phyloP scores from a whole-genome alignment of 2,329 filamentous ascomycete genomes.

The Hypocrella siamensis region DNA sequence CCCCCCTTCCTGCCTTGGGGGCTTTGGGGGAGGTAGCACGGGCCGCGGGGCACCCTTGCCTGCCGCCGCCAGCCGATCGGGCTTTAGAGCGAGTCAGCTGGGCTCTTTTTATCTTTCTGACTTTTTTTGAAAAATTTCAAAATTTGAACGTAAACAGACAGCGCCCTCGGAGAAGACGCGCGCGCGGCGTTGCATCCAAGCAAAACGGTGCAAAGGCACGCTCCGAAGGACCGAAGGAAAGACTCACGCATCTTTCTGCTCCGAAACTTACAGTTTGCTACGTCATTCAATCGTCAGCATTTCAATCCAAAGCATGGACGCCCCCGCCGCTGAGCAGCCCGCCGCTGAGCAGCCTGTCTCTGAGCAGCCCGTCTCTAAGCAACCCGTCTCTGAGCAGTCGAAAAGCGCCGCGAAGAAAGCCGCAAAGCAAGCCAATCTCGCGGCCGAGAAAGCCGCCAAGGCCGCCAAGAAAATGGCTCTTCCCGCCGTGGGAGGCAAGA shows the following conservation, averaged over 20 bases:
- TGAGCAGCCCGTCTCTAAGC: constrained; percentile 15
- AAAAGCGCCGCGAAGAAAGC: constrained; percentile 53
- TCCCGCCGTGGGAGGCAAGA: constrained; percentile 41
- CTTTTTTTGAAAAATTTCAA: no score
- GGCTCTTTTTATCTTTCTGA: not conserved
- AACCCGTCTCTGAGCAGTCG: constrained; percentile 23
- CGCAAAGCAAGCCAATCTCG: constrained; percentile 46
- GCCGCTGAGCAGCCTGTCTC: not conserved
- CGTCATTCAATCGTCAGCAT: no score
- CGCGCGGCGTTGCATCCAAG: no score
- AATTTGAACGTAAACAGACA: no score
- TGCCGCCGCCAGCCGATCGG: constrained; percentile 1
- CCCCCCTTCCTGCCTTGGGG: no score
- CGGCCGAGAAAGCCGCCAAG: constrained; percentile 46
- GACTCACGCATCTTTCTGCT: no score
- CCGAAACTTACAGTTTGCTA: not conserved
- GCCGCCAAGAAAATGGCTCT: constrained; percentile 37
- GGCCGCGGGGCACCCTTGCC: no score
- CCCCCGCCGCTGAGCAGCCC: not conserved
- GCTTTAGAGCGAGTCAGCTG: constrained; percentile 3
- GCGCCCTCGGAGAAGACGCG: no score
- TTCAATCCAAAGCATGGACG: no score
- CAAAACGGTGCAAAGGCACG: no score
- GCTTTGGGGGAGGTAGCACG: no score
- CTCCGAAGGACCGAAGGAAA: no score